phyloP scores from a whole-genome alignment of 257 asterid genomes.

The Echites panduratus region DNA sequence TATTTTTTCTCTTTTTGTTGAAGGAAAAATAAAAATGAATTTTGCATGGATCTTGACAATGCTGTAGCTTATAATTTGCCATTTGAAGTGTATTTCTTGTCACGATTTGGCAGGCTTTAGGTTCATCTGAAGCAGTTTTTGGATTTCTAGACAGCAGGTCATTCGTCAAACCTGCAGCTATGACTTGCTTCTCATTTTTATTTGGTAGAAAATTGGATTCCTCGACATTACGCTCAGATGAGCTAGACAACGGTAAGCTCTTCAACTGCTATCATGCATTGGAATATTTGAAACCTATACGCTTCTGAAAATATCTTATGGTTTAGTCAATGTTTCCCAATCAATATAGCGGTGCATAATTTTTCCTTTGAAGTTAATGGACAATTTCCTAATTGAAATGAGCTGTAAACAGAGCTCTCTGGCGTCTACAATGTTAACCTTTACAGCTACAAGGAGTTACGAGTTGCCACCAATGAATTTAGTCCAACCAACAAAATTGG shows the following conservation, averaged over 20 bases:
- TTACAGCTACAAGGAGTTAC: constrained; percentile 72
- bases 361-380: not conserved
- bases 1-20: not conserved
- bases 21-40: not conserved
- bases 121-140: constrained; percentile 13
- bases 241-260: constrained; percentile 50
- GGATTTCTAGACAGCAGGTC: constrained; percentile 20
- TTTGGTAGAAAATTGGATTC: constrained; percentile 27
- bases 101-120: constrained; percentile 15
- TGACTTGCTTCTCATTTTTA: constrained; percentile 66
- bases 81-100: not conserved
- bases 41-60: not conserved
- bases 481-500: constrained; percentile 72
- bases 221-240: constrained; percentile 20
- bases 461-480: constrained; percentile 64
- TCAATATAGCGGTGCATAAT: not conserved
- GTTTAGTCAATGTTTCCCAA: not conserved
- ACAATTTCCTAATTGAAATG: constrained; percentile 24
- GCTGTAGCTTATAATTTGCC: not conserved
- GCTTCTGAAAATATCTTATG: not conserved
- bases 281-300: not conserved
- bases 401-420: constrained; percentile 54
- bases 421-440: constrained; percentile 42
- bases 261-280: not conserved
- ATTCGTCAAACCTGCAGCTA: constrained; percentile 36